Base-by-base conservation (phyloP, 371 early-diverging fungal species). In the Zychaea mexicana region DNA sequence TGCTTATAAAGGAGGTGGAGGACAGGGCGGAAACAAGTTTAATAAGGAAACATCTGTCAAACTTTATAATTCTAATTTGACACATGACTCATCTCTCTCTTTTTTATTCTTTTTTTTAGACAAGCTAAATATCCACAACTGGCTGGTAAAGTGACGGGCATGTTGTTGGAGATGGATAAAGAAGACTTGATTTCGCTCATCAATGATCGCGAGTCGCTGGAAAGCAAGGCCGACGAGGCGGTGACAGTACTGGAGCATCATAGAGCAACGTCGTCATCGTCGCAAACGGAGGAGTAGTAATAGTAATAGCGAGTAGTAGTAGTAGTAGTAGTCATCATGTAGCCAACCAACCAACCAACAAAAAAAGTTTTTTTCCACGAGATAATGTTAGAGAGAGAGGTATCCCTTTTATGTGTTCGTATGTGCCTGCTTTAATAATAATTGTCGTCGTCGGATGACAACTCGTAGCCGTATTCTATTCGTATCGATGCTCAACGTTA, bases 121-220 rank as follows among this genome's bases (percentile, higher is more conserved):
- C 60, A 72, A 56, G 57, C 66, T 32, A 76, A 76, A 59, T 87
- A 93, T 73, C 89, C 88, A 57, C 80, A 84, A 47, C 73, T 83
- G 39, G 95, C 97, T 61, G 95, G 95, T 64, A 97, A 98, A 88
- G 91, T 98, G 65, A 98, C 99, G 9, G 98, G 98, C 53, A 97
- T 97, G 97, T 80, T 98, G 53, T 79, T 98, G 56, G 99, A 98
- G 82, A 94, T 96, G 96, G 96, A 96, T 69, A 92, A 92, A 73
- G 77, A 87, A 57, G 94, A 95, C 75, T 78, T 98, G 47, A 73
- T 98, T 47, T 86, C 91, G 70, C 72, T 98, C 59, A 71, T 98
- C 53, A 96, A 95, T 77, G 78, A 86, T 70, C 80, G 81, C 57
- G 86, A 80, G 27, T 85, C 88, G 27, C 81, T 93, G 69, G 74